A percentile compares a stretch with the other conserved stretches of the same genome.
phyloP scores from a whole-genome alignment of 1,284 basidiomycete genomes.

The Pseudozyma thailandica region DNA sequence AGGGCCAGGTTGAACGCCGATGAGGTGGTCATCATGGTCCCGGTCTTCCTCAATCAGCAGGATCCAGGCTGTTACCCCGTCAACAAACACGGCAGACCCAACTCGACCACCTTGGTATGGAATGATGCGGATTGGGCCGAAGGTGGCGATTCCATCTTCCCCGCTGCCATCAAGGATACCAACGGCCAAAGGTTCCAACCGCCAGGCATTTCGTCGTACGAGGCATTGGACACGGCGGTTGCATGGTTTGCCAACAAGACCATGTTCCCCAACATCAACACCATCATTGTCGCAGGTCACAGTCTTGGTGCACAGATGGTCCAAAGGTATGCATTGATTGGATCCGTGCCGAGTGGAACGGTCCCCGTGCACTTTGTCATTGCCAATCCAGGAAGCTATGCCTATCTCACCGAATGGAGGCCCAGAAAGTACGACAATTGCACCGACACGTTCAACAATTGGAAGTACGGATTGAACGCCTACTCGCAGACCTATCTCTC shows the following conservation, averaged over 20 bases:
- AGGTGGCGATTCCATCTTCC: conserved; percentile 47
- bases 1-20: conserved; percentile 22
- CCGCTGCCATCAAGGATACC: conserved; percentile 19
- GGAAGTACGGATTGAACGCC: conserved; percentile 48
- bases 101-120: conserved; percentile 45
- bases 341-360: conserved; percentile 33
- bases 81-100: conserved; percentile 23
- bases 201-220: conserved; percentile 43
- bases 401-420: conserved; percentile 40
- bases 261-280: conserved; percentile 47
- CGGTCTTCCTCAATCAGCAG: conserved; percentile 49
- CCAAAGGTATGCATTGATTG: conserved; percentile 52
- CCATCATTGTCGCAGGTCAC: conserved; percentile 52
- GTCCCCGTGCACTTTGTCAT: conserved; percentile 56
- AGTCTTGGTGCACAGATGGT: conserved; percentile 52
- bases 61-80: conserved; percentile 43
- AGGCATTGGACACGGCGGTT: conserved; percentile 43
- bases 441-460: conserved; percentile 42
- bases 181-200: conserved; percentile 14
- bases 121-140: conserved; percentile 37
- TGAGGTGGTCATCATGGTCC: conserved; percentile 56
- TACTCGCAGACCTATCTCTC: conserved; percentile 46
- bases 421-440: conserved; percentile 31
- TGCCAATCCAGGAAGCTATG: conserved; percentile 54
- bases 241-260: conserved; percentile 41